Base-by-base conservation (phyloP, 345 rosid species). In the Lepidium africanum region DNA sequence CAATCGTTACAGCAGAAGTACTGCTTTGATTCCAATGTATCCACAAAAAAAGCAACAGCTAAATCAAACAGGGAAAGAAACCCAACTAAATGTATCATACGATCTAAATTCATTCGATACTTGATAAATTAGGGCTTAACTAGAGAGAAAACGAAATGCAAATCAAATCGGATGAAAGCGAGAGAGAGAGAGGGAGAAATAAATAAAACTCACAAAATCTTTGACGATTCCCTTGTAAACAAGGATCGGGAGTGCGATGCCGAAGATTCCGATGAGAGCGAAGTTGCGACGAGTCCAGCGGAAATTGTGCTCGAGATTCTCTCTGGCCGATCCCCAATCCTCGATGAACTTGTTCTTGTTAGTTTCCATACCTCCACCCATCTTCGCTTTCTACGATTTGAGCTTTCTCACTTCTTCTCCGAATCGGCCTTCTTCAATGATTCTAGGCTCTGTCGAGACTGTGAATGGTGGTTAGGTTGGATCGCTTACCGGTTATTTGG, bases 321-420 rank as follows among this genome's bases (percentile, higher is more conserved):
- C 99, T 1, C 99, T 82, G 0, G 82, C 91, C 0, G 82, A 11
- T 77, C 95, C 9, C 97, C 99, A 94, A 0, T 94, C 97, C 79
- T 94, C 99, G 36, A 94, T 87, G 87, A 84, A 91, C 76, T 38
- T 86, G 81, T 94, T 94, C 86, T 87, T 94, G 86, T 87, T 84
- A 5, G 89, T 45, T 59, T 88, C 97, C 99, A 88, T 94, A 41
- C 99, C 97, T 71, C 97, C 98, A 8, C 89, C 92, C 98, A 92
- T 91, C 63, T 77, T 79, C 25, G 49, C 37, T 65, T 48, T 48
- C 52, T 32, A 21, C 1, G 60, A 36, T 36, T 65, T 57, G 42
- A 15, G 66, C 49, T 9, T 42, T 32, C 14, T 15, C 50, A 30
- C 33, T 30, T 51, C 47, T 43, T 47, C 74, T 38, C 72, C 50